Base-by-base conservation (phyloP, 2,329 filamentous ascomycete species). In the Colletotrichum sublineola region DNA sequence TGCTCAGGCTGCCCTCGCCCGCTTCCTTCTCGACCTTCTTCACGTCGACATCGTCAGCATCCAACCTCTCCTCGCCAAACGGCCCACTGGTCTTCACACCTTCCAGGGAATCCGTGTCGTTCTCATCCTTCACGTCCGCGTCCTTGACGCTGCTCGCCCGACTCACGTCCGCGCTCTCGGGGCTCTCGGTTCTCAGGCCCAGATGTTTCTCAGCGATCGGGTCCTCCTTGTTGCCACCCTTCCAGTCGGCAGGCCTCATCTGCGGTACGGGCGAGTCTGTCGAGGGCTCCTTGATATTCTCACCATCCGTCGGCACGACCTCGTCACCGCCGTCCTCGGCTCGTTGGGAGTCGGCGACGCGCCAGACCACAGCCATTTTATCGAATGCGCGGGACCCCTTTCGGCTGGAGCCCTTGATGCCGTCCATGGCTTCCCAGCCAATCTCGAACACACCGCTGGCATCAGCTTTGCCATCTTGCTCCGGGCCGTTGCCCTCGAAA, bases 321-420 rank as follows among this genome's bases (percentile, higher is more conserved):
- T 79, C 78, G 52, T 81, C 79, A 8, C 75, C 77, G 0, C 76
- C 74, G 18, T 73, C 56, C 29, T 67, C 36, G 33, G 68, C 71
- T 9, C 68, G 56, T 24, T 71, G 56, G 1, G 71, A 71, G n/a
- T 63, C 71, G 0, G 68, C 74, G 1, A 82, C 82, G 52, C 91
- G 90, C 96, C 96, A 99, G 0, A 97, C 92, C 0, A 98, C 93
- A 14, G 94, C 91, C 33, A 98, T 85, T 52, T 89, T 89, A 79
- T 99, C 96, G 11, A 97, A 90, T 0, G 94, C 94, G 55, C 92
- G 87, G 0, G 92, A 92, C 0, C 96, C 96, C 80, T 97, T 97
- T 42, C 91, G 88, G 31, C 87, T 90, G 5, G 93, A 95, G 0
- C 96, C 96, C 80, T 98, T 98, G 81, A 99, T 95, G 3, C 96